Conservation (phyloP, 306 rosid species). For the Oemleria cerasiformis region DNA sequence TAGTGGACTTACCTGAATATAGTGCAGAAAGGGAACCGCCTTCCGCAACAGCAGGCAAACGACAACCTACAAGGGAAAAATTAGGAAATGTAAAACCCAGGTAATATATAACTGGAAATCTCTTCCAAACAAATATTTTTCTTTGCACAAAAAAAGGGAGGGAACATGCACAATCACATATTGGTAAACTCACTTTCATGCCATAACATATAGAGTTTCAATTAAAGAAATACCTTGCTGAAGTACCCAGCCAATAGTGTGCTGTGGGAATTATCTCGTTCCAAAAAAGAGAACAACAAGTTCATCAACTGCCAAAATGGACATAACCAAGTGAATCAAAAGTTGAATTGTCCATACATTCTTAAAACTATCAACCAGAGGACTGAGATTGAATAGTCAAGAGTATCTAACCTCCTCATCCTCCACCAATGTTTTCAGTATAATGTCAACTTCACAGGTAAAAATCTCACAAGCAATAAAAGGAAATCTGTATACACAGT, state of each 20-base stretch:
- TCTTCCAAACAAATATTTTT: neutral
- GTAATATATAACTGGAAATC: slow-evolving; percentile 1
- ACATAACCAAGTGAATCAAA: slow-evolving; percentile 36
- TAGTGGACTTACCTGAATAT: slow-evolving; percentile 74
- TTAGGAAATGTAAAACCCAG: slow-evolving; percentile 19
- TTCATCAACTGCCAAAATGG: slow-evolving; percentile 79
- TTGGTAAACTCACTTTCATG: slow-evolving; percentile 1
- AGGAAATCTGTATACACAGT: slow-evolving; percentile 71
- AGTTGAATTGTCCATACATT: neutral
- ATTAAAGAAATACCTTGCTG: slow-evolving; percentile 72
- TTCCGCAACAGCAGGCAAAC: slow-evolving; percentile 90
- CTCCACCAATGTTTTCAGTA: slow-evolving; percentile 88
- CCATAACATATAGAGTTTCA: slow-evolving; percentile 15
- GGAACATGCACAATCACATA: neutral
- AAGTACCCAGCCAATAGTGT: slow-evolving; percentile 93
- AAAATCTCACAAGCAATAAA: slow-evolving; percentile 94
- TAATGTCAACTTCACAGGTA: slow-evolving; percentile 94
- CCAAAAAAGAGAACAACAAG: slow-evolving; percentile 89
- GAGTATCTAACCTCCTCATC: slow-evolving; percentile 78
- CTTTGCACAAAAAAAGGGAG: neutral
- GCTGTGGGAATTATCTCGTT: slow-evolving; percentile 69
- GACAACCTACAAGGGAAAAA: slow-evolving; percentile 75
- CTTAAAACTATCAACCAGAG: slow-evolving; percentile 12
- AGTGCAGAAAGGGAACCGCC: slow-evolving; percentile 86
- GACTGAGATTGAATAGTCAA: slow-evolving; percentile 13